phyloP scores from a whole-genome alignment of 768 basidiomycete genomes.

The Termitomyces titanicus region DNA sequence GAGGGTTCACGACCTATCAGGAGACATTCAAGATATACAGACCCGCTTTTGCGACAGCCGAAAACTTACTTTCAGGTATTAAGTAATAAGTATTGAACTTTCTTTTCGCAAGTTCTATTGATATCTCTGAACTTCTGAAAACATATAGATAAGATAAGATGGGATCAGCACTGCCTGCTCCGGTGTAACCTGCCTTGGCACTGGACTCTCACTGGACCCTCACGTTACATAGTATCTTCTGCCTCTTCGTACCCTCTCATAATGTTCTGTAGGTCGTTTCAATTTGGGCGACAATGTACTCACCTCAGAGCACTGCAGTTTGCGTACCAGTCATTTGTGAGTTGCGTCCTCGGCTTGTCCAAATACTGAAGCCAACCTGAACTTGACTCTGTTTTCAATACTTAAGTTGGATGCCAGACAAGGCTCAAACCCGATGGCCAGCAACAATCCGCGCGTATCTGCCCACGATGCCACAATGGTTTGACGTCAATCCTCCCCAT shows the following conservation, averaged over 20 bases:
- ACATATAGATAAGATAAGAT: no score
- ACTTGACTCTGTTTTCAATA: not conserved
- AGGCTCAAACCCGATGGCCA: constrained; percentile 53
- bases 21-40: no score
- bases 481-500: constrained; percentile 13
- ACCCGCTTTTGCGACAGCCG: no score
- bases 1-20: not conserved
- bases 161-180: no score
- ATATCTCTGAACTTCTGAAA: no score
- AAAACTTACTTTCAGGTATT: no score
- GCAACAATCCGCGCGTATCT: constrained; percentile 45
- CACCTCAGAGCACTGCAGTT: constrained; percentile 27
- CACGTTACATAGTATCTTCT: not conserved
- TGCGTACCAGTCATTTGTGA: constrained; percentile 51
- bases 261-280: constrained; percentile 22
- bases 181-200: no score
- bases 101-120: no score
- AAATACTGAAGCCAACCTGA: not conserved
- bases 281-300: not conserved
- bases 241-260: not conserved
- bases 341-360: constrained; percentile 14
- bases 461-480: constrained; percentile 76
- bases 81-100: no score
- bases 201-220: not conserved
- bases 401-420: constrained; percentile 70